Conservation (phyloP, 2,329 filamentous ascomycete species). For the Ophiognomonia clavigignenti-juglandacearum region DNA sequence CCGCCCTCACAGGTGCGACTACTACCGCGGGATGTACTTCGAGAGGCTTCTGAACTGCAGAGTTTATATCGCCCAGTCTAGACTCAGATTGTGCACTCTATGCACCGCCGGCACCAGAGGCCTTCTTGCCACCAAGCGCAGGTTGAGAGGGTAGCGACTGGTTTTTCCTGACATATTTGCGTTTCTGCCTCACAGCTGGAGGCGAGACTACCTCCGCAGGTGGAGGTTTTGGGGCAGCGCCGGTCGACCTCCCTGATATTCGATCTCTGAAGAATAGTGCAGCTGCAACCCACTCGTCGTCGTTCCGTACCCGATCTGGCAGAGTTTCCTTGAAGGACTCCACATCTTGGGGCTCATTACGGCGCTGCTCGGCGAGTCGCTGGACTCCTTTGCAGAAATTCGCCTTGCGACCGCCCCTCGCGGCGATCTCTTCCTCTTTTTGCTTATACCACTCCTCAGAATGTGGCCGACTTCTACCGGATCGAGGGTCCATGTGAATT, state of each 20-base stretch:
- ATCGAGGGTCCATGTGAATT: constrained; percentile 44
- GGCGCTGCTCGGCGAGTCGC: constrained; percentile 30
- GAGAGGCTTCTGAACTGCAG: neutral
- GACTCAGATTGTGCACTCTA: too few relatives aligned
- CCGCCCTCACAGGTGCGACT: constrained; percentile 6
- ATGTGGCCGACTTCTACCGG: constrained; percentile 40
- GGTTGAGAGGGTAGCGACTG: too few relatives aligned
- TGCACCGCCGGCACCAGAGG: too few relatives aligned
- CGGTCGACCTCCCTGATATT: too few relatives aligned
- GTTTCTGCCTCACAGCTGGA: too few relatives aligned
- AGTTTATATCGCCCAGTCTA: too few relatives aligned
- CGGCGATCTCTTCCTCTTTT: constrained; percentile 46
- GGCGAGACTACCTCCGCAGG: too few relatives aligned
- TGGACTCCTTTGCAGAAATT: constrained; percentile 43
- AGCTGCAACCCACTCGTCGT: constrained; percentile 41
- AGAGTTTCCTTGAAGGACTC: constrained; percentile 27
- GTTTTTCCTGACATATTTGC: neutral
- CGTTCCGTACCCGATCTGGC: constrained; percentile 38
- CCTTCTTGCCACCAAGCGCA: too few relatives aligned
- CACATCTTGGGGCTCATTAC: constrained; percentile 18
- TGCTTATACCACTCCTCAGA: constrained; percentile 39
- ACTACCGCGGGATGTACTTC: constrained; percentile 4
- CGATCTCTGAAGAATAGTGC: constrained; percentile 22
- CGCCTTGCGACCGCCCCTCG: constrained; percentile 43
- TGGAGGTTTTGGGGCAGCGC: too few relatives aligned